These are phyloP conservation scores for Pontederia crassipes DNA, from an alignment of 176 grass and related monocot species.

Conservation along the genomic window DNA sequence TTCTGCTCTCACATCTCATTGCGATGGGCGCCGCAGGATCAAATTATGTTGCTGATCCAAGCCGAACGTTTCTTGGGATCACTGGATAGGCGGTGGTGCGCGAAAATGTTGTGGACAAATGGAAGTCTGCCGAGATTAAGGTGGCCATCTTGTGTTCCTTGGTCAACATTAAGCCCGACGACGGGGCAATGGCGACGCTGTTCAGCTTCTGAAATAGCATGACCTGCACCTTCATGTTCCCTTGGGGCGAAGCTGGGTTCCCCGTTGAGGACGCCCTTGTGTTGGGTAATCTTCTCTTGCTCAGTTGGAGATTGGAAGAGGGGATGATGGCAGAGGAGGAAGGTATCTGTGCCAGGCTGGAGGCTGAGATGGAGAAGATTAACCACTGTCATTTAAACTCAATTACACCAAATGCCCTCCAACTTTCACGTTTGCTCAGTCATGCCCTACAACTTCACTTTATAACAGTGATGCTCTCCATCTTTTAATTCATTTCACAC, in stretches of 20 bases:
- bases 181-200: slow-evolving; percentile 3
- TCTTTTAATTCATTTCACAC: too few species aligned
- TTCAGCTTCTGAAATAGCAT: slow-evolving; percentile 24
- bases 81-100: neutral
- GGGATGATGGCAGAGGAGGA: slow-evolving; percentile 28
- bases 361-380: slow-evolving; percentile 61
- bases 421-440: too few species aligned
- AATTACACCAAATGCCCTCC: too few species aligned
- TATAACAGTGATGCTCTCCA: too few species aligned
- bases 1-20: neutral
- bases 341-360: slow-evolving; percentile 19
- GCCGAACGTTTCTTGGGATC: neutral
- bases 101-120: neutral
- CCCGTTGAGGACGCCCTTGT: slow-evolving; percentile 45
- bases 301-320: slow-evolving; percentile 30
- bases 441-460: too few species aligned
- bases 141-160: slow-evolving; percentile 3
- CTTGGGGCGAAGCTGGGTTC: slow-evolving; percentile 31
- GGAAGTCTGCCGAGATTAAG: neutral
- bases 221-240: slow-evolving; percentile 32
- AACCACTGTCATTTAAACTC: slow-evolving; percentile 36
- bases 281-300: slow-evolving; percentile 25
- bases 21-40: neutral
- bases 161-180: neutral
- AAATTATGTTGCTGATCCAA: neutral